These are phyloP conservation scores for Phoenix roebelenii DNA, from an alignment of 176 grass and related monocot genomes.

Conservation along the genomic window DNA sequence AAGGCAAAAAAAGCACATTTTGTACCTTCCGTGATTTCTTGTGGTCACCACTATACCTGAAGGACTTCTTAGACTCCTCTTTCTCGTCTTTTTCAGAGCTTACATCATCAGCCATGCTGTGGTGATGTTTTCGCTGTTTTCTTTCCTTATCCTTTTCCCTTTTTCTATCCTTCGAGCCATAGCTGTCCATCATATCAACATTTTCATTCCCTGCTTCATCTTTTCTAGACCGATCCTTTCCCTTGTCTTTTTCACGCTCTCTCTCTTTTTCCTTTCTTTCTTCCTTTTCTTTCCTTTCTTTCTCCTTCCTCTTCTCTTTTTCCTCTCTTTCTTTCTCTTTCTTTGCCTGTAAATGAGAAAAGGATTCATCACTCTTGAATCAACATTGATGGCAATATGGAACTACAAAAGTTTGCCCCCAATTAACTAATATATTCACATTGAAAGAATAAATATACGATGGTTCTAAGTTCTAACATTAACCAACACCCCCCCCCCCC, in stretches of 20 bases:
- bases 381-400: too few relatives aligned
- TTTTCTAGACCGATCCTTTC: slow-evolving; percentile 59
- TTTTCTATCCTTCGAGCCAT: slow-evolving; percentile 66
- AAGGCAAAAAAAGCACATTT: slow-evolving; percentile 6
- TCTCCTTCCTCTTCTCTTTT: slow-evolving; percentile 60
- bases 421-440: too few relatives aligned
- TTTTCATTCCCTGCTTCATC: slow-evolving; percentile 58
- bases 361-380: not conserved
- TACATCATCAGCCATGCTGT: slow-evolving; percentile 43
- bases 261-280: slow-evolving; percentile 61
- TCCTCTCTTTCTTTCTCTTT: slow-evolving; percentile 55
- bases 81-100: slow-evolving; percentile 75
- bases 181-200: slow-evolving; percentile 41
- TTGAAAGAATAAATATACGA: too few relatives aligned
- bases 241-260: slow-evolving; percentile 68
- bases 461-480: too few relatives aligned
- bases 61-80: slow-evolving; percentile 71
- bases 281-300: slow-evolving; percentile 37
- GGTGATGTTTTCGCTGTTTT: slow-evolving; percentile 85
- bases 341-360: slow-evolving; percentile 26
- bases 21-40: slow-evolving; percentile 93
- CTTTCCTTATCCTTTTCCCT: slow-evolving; percentile 89
- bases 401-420: too few relatives aligned
- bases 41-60: slow-evolving; percentile 64
- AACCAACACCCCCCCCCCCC: too few relatives aligned